Evolutionary conservation across 805 yeast genomes (phyloP).

Genomic region (Tetrapisispora iriomotensis): DNA sequence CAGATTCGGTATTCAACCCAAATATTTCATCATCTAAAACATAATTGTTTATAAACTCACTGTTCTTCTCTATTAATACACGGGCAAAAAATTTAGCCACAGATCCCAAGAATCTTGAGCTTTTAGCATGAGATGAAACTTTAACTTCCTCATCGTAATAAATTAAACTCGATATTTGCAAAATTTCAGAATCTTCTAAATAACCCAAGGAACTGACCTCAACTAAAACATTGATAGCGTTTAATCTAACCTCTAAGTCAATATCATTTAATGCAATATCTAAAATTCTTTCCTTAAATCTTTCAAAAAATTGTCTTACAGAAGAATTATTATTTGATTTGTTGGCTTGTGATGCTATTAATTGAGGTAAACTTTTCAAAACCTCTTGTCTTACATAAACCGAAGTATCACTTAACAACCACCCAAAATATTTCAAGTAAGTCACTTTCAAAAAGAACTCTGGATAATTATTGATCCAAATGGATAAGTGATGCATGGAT

Average conservation of each 20-base stretch:
- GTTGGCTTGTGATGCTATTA: constrained; percentile 29
- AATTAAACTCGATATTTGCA: constrained; percentile 35
- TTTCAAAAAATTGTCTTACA: constrained; percentile 66
- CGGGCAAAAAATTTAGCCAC: constrained; percentile 45
- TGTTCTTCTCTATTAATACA: constrained; percentile 33
- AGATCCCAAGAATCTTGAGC: constrained; percentile 32
- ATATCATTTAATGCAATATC: constrained; percentile 51
- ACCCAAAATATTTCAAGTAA: constrained; percentile 69
- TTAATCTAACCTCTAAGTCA: constrained; percentile 44
- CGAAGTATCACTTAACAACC: constrained; percentile 70
- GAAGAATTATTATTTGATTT: constrained; percentile 42
- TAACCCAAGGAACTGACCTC: constrained; percentile 54
- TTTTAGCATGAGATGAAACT: constrained; percentile 25
- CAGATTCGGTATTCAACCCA: constrained; percentile 10
- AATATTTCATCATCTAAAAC: constrained; percentile 10
- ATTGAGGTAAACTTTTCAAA: constrained; percentile 38
- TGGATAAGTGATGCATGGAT: constrained; percentile 53
- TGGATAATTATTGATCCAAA: constrained; percentile 64
- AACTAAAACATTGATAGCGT: constrained; percentile 42
- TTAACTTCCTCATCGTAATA: constrained; percentile 31
- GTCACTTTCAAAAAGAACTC: constrained; percentile 60
- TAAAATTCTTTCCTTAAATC: constrained; percentile 55
- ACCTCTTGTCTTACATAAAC: constrained; percentile 56
- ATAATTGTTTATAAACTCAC: constrained; percentile 30
- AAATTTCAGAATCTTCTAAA: constrained; percentile 48